Evolutionary conservation across 257 asterid genomes (phyloP), one percentile per base, ranked within the genome.

Genomic region (Petunia axillaris): DNA sequence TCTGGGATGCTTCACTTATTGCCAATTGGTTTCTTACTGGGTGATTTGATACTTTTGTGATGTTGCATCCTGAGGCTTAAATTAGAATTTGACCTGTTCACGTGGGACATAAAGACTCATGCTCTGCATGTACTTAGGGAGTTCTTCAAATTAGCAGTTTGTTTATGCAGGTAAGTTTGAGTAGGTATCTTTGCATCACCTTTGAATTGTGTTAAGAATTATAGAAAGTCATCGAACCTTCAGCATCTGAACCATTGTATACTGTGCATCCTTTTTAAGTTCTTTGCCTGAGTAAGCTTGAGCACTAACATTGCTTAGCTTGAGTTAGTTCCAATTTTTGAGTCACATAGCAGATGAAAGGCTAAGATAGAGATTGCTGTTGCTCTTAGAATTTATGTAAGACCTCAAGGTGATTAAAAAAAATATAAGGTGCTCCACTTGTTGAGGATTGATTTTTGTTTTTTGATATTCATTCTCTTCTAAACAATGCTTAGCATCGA

Each of bases 61-160:
- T 73, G 77, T 50, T 13, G 62, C 62, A 73, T 73, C 36, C 62
- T 73, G 62, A 73, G 75, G 77, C 62, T 52, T 73, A 60, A 71
- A 35, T 6, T 36, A 50, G 46, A 50, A 11, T 73, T 73, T 35
- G 11, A 73, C 43, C 77, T 11, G 2, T 50, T 73, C 62, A 71
- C 44, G 35, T 48, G 77, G 41, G 60, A 48, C 3, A 9, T 71
- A 25, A 48, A n/a, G 60, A 48, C 35, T 3, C 62, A 48, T 8
- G 1, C 77, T 46, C 5, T 71, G 35, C 6, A 40, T 48, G 55
- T 48, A 48, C 41, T 46, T 48, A 71, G 44, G 60, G 25, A 35
- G 77, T 48, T 71, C 60, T 48, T 71, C 41, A 1, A 48, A 48
- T 50, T 10, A 73, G 13, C 6, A 73, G 46, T 73, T 73, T 73